These are phyloP conservation scores for Ogataea ganodermae DNA, from an alignment of 805 yeast species.

Conservation along the genomic window DNA sequence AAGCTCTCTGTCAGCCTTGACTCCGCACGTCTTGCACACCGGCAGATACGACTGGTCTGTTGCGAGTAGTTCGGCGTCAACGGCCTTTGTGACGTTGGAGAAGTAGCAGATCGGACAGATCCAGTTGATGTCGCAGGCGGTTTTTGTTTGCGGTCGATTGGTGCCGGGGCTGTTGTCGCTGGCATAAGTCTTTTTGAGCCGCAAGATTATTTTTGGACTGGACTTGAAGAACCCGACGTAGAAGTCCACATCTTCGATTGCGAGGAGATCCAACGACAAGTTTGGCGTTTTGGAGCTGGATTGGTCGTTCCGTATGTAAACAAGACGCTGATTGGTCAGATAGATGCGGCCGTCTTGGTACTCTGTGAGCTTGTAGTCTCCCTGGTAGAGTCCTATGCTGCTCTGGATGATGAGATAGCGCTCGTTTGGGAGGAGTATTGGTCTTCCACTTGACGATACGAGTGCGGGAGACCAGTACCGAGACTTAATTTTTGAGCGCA, in stretches of 20 bases:
- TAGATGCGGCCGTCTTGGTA: constrained; percentile 79
- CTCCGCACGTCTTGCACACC: constrained; percentile 64
- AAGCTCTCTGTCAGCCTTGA: constrained; percentile 42
- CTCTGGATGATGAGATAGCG: constrained; percentile 53
- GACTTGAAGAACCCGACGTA: constrained; percentile 66
- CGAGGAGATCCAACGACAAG: constrained; percentile 10
- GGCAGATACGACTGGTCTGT: constrained; percentile 36
- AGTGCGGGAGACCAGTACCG: constrained; percentile 25
- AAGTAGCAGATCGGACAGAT: constrained; percentile 87
- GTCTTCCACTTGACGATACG: constrained; percentile 37
- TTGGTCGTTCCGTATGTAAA: constrained; percentile 53
- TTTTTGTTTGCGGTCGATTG: neutral
- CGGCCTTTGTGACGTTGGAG: constrained; percentile 48
- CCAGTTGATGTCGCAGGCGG: constrained; percentile 53
- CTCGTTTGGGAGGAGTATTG: constrained; percentile 39
- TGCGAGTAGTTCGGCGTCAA: constrained; percentile 15
- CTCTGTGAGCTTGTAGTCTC: constrained; percentile 59
- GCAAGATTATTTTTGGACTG: constrained; percentile 68
- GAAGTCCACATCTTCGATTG: constrained; percentile 25
- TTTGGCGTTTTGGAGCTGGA: neutral
- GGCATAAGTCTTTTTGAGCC: constrained; percentile 12
- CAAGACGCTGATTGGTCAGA: constrained; percentile 70
- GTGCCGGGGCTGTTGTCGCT: no score
- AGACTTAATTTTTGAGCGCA: constrained; percentile 11
- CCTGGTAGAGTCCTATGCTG: constrained; percentile 77